Base-by-base conservation (phyloP, 2,329 filamentous ascomycete genomes). In the Verticillium dahliae region DNA sequence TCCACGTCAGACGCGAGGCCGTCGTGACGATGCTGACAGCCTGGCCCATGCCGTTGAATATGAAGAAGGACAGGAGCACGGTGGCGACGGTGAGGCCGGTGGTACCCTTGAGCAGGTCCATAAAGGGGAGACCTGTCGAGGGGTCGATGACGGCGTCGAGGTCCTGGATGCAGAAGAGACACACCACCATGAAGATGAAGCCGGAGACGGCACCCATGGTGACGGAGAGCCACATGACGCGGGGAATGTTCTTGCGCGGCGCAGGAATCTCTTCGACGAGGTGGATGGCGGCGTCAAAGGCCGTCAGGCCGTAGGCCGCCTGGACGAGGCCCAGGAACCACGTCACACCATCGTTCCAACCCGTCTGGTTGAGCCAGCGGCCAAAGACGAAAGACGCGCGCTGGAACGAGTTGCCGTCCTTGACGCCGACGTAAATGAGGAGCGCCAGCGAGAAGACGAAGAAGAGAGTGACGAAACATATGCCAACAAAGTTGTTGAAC, bases 171-270 rank as follows among this genome's bases (percentile, higher is more conserved):
- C 72, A 76, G 67, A 76, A 83, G 1, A 81, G 69, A 0, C 82
- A 67, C 6, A 80, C 68, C 57, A 79, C 70, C 37, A 70, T 71
- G 63, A 75, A 80, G 3, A 70, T 69, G 1, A 81, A 69, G 3
- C 79, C 80, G 56, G 81, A 73, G 1, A 81, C 58, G 0, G 79
- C 79, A 56, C 82, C 82, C 41, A 79, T 67, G 0, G 72, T 58
- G 2, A 73, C 70, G 41, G 69, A 72, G 6, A 72, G 71, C 0
- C 75, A 65, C 71, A 74, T 74, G 4, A 73, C 72, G 4, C 71
- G 37, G 0, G 72, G 72, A 0, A 74, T 72, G 22, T 73, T 70
- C 0, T 70, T 68, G 15, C 66, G 69, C 0, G 73, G 68, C 22
- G 74, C 62, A 5, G 70, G 73, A n/a, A 75, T 66, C 38, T 75